Base-by-base conservation (phyloP, 2,329 filamentous ascomycete species). In the Fusarium aywerte region DNA sequence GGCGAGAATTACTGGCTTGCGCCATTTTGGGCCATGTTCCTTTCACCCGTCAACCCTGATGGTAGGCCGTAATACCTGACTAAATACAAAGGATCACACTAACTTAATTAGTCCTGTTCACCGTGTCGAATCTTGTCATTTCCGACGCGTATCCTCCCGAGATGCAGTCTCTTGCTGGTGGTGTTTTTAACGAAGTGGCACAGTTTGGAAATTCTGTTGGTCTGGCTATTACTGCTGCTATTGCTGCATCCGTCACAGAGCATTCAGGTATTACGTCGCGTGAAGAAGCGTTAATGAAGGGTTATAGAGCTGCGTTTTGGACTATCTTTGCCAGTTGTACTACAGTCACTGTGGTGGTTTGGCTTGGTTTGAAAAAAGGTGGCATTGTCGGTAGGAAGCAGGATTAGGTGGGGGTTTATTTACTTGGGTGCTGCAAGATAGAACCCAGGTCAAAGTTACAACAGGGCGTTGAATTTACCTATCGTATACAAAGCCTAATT, bases 181-280 rank as follows among this genome's bases (percentile, higher is more conserved):
- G 83, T 0, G 84, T 89, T 0, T 89, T 89, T 75, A 88, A 86
- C 51, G 86, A 84, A 3, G 80, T 86, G 1, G 80, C 81, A 1
- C 85, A 89, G 56, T 84, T 89, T 55, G 87, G 87, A 0, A 85
- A 80, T 18, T 80, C 82, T 0, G 77, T 88, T 1, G 85, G 84
- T 0, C 71, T 88, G 4, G 84, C 84, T 9, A 73, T 84, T 4
- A 81, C 83, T 10, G 82, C 82, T 11, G 80, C 84, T 0, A 82
- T 87, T 31, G 78, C 81, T 3, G 75, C 79, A 0, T 78, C 78
- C 4, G 80, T 84, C 1, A 83, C 81, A 2, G 76, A 80, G 23
- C 76, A 80, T 18, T 78, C 76, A 2, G 60, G 61, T 1, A 65
- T 72, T 4, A 68, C 67, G 13, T 58, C 63, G 0, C 61, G 61